These are phyloP conservation scores for Botrytis sinoallii DNA, from an alignment of 2,329 filamentous ascomycete species.

Conservation along the genomic window DNA sequence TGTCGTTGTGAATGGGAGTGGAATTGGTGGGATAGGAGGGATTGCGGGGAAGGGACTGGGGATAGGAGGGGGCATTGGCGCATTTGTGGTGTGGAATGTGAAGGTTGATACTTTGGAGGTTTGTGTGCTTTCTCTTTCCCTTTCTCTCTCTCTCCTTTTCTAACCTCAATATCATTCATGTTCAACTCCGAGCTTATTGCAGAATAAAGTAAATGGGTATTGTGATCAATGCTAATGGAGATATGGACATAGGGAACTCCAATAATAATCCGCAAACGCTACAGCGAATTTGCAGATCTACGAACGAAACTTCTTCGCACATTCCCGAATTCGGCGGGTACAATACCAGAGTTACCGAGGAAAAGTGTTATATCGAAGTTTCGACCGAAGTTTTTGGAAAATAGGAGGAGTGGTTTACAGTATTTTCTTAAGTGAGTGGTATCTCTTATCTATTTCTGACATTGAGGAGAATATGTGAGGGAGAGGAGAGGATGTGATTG, in stretches of 20 bases:
- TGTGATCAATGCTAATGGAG: slow-evolving; percentile 15
- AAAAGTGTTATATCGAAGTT: slow-evolving; percentile 91
- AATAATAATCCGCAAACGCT: slow-evolving; percentile 68
- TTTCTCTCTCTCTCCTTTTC: neutral
- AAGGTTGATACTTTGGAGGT: slow-evolving; percentile 82
- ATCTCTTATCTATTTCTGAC: neutral
- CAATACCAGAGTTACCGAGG: slow-evolving; percentile 85
- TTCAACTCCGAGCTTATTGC: neutral
- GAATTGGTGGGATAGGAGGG: slow-evolving; percentile 20
- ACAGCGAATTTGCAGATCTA: slow-evolving; percentile 90
- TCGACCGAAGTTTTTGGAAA: slow-evolving; percentile 79
- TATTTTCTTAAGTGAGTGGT: slow-evolving; percentile 88
- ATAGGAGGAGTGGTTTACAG: slow-evolving; percentile 74
- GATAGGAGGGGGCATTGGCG: slow-evolving; percentile 49
- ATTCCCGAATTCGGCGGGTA: slow-evolving; percentile 79
- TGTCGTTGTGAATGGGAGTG: slow-evolving; percentile 46
- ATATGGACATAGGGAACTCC: slow-evolving; percentile 49
- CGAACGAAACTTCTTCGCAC: slow-evolving; percentile 69
- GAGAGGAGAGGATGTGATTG: too few relatives aligned
- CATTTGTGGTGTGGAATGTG: slow-evolving; percentile 95
- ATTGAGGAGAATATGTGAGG: neutral
- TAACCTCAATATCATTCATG: neutral
- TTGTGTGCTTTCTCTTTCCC: slow-evolving; percentile 21
- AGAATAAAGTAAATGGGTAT: neutral
- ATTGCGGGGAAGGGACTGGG: neutral